Conservation (phyloP, 2,329 filamentous ascomycete species). For the Dothideomycetidae sp. region DNA sequence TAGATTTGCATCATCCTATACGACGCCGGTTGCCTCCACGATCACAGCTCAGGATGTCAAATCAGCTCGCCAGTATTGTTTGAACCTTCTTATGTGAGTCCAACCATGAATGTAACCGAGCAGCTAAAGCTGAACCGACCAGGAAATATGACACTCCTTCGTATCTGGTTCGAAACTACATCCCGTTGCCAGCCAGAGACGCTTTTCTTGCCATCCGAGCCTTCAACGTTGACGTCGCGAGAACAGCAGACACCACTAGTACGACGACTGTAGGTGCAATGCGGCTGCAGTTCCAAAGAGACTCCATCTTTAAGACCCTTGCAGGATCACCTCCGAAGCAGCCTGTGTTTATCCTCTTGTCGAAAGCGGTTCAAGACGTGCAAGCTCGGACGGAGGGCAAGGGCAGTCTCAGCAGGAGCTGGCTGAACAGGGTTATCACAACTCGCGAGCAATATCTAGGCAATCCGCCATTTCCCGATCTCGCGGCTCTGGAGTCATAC, state of each 20-base stretch:
- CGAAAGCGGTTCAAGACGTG: slow-evolving; percentile 52
- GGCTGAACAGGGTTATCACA: slow-evolving; percentile 57
- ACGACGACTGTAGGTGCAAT: slow-evolving; percentile 75
- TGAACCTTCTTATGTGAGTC: slow-evolving; percentile 40
- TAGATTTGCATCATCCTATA: no score
- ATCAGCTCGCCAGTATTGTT: slow-evolving; percentile 43
- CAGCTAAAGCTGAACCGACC: slow-evolving; percentile 9
- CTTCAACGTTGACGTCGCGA: slow-evolving; percentile 82
- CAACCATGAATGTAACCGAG: background rate
- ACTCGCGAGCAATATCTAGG: slow-evolving; percentile 71
- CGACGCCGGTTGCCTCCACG: slow-evolving; percentile 2
- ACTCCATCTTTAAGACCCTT: slow-evolving; percentile 66
- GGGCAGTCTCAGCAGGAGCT: slow-evolving; percentile 38
- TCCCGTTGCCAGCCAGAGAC: slow-evolving; percentile 59
- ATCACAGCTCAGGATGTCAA: slow-evolving; percentile 31
- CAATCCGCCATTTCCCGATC: slow-evolving; percentile 63
- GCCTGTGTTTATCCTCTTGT: slow-evolving; percentile 73
- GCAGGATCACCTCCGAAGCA: slow-evolving; percentile 70
- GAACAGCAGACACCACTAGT: slow-evolving; percentile 78
- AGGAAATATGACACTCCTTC: slow-evolving; percentile 85
- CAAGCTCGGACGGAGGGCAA: slow-evolving; percentile 32
- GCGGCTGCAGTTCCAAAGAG: slow-evolving; percentile 91
- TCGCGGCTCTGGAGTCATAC: slow-evolving; percentile 69
- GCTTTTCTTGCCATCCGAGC: slow-evolving; percentile 83
- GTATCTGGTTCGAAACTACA: slow-evolving; percentile 71